Conservation (phyloP, 2,329 filamentous ascomycete species). For the Biscogniauxia marginata region DNA sequence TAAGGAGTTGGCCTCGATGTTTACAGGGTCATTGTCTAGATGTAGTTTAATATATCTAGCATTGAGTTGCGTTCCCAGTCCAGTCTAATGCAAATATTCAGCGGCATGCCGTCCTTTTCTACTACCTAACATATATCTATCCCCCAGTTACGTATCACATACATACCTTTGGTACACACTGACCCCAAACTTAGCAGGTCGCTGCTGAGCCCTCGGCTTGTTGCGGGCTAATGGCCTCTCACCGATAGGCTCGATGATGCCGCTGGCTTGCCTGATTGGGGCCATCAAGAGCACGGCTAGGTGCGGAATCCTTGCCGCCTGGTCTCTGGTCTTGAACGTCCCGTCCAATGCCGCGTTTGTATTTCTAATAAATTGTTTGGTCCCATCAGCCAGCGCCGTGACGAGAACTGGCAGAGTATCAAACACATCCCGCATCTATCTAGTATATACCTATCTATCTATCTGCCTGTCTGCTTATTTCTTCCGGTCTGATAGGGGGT, state of each 20-base stretch:
- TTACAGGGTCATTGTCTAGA: too few relatives aligned
- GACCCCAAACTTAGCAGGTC: too few relatives aligned
- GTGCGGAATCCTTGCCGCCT: background rate
- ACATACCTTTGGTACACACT: background rate
- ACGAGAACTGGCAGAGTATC: background rate
- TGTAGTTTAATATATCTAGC: too few relatives aligned
- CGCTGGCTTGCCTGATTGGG: slow-evolving; percentile 2
- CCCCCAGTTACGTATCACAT: background rate
- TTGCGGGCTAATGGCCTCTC: background rate
- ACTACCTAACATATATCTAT: background rate
- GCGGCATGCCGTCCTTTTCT: background rate
- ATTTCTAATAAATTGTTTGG: background rate
- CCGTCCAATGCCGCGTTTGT: background rate
- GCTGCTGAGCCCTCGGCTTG: background rate
- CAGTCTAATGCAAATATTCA: too few relatives aligned
- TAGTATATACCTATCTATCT: too few relatives aligned
- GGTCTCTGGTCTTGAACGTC: background rate
- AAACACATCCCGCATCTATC: too few relatives aligned
- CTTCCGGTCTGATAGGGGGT: too few relatives aligned
- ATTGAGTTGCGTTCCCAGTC: too few relatives aligned
- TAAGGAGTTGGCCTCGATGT: too few relatives aligned
- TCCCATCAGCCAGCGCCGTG: background rate
- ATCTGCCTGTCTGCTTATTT: too few relatives aligned
- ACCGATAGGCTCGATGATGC: background rate
- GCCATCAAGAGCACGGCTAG: background rate